These are phyloP conservation scores for Scenedesmus sp. DNA, from an alignment of 163 green algal species.

Conservation along the genomic window DNA sequence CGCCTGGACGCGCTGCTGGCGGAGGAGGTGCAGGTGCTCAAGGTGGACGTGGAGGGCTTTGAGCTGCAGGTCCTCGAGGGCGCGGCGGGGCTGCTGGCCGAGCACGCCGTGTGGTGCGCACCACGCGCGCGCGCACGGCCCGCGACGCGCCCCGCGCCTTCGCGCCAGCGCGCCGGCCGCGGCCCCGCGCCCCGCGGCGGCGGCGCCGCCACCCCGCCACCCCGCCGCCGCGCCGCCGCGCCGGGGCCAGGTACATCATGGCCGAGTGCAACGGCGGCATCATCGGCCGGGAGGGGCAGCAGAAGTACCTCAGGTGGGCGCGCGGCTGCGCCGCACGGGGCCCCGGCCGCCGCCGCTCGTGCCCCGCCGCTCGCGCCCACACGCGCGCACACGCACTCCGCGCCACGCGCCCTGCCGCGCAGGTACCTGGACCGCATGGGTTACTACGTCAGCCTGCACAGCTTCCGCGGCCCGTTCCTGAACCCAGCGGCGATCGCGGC, in stretches of 20 bases:
- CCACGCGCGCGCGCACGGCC: background rate
- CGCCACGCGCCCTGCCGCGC: no score
- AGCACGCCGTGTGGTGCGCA: slow-evolving; percentile 15
- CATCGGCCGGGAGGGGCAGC: background rate
- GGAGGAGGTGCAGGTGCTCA: slow-evolving; percentile 20
- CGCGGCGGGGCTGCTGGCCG: slow-evolving; percentile 6
- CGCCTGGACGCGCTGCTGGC: slow-evolving; percentile 34
- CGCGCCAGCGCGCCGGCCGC: no score
- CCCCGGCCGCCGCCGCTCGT: background rate
- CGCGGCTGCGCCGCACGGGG: no score
- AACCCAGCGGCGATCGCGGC: background rate
- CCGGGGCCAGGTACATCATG: slow-evolving; percentile 24
- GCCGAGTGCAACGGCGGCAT: slow-evolving; percentile 37
- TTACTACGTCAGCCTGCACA: background rate
- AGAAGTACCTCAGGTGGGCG: slow-evolving; percentile 22
- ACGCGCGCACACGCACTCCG: no score
- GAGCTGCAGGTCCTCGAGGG: slow-evolving; percentile 35
- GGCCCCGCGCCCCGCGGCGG: no score
- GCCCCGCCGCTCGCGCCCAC: no score
- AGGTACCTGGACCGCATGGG: slow-evolving; percentile 25
- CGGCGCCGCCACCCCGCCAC: no score
- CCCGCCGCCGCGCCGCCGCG: no score
- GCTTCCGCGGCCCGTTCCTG: slow-evolving; percentile 15
- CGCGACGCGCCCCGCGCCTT: no score
- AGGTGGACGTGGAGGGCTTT: slow-evolving; percentile 21